Evolutionary conservation across 2,329 filamentous ascomycete genomes (phyloP), one percentile per base, ranked within the genome.

Genomic region (Arachnopeziza araneosa): DNA sequence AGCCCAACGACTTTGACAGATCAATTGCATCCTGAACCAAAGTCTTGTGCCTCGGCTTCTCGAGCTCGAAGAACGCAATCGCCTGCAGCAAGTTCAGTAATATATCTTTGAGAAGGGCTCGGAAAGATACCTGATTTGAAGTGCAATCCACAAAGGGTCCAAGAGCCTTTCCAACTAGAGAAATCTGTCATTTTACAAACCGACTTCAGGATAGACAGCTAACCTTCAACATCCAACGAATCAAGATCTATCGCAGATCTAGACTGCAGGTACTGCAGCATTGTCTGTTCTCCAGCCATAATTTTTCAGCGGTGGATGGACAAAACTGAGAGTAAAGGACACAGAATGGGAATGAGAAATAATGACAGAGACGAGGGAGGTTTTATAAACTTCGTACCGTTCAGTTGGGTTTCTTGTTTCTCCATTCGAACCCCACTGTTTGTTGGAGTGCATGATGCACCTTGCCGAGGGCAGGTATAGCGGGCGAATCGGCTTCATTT

Each of bases 121-220:
- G n/a, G n/a, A 24, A 56, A 53, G 64, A 59, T 64, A 80, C 80
- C 71, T 83, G 80, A 58, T 83, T 83, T 1, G 80, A 82, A 22
- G 80, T 83, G 62, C 79, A 82, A 63, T 83, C 80, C 5, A 75
- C 71, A 60, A 82, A 83, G 1, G 78, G 78, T 17, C 78, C 80
- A 2, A 80, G 66, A 8, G 71, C 66, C 65, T 72, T 74, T 14
- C 77, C 75, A 44, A 81, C 80, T 80, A 60, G 14, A 22, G 9
- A 10, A 30, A 30, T 57, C 24, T 60, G 36, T 44, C 36, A 44
- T 8, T 14, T 14, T 7, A 44, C 12, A 44, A 7, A 14, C 5
- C 17, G 12, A 44, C 58, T 49, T 24, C 10, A 32, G 50, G 22
- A 26, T 64, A 19, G 17, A 12, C 4, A 17, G 30, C 36, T 59